Evolutionary conservation across 1,284 basidiomycete species (phyloP), one percentile per base, ranked within the genome.

Genomic region (Cerioporus squamosus): DNA sequence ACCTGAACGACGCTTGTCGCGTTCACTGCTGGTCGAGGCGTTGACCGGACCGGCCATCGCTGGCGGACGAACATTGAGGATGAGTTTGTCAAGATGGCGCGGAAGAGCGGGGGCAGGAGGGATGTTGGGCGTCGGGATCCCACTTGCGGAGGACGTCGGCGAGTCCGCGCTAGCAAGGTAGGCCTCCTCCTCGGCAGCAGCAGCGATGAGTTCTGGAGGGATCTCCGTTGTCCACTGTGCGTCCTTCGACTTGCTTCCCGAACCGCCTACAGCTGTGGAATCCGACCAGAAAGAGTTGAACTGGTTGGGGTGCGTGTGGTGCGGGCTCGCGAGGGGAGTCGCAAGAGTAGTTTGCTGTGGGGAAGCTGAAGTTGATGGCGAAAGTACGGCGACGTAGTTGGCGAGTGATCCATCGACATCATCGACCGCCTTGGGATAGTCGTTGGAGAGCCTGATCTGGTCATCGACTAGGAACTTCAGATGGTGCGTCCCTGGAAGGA

Each of bases 391-490:
- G 59, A 98, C 87, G 73, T 97, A 98, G 77, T 99, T 99, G 64
- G 97, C 95, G 52, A 99, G 80, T 33, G 92, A 93, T 31, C 97
- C 97, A 69, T 97, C 93, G 10, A 68, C 62, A 67, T 95, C 94
- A 72, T 98, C 96, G 31, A 95, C 94, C 1, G 96, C 94, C 1
- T 93, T 93, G 8, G 95, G 91, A 22, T 97, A 83, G 64, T 95
- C 88, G 56, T 88, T 82, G 5, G 88, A 82, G 14, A 88, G 79
- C 59, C 90, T 86, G 89, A 91, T 95, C 51, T 90, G 85, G 58
- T 94, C 91, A 74, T 99, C 97, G 59, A 99, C 94, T 65, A 98
- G 86, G 79, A 98, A 99, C 65, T 96, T 95, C 71, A 98, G 84
- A 60, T 97, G 93, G 72, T 99, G 96, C 2, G 95, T 96, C 22